Base-by-base conservation (phyloP, 768 basidiomycete genomes). In the Gyrodon lividus region DNA sequence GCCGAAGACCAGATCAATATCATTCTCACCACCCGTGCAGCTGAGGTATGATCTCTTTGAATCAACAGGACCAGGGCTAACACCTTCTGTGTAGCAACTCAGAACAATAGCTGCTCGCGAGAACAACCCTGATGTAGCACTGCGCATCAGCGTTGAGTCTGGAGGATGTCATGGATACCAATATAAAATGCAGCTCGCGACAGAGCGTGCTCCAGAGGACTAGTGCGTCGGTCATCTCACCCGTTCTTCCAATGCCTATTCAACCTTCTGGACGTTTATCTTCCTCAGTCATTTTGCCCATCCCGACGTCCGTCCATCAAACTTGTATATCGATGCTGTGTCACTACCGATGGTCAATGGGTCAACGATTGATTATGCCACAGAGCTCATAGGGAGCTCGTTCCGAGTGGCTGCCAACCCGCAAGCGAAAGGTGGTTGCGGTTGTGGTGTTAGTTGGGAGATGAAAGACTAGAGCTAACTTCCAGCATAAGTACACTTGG, bases 161-260 rank as follows among this genome's bases (percentile, higher is more conserved):
- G 96, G 96, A 10, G 96, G 96, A 17, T 98, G 96, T 63, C 95
- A 98, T 66, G 96, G 96, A 33, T 98, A 98, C 68, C 93, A 97
- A 62, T 97, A 98, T 70, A 95, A 90, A 59, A 82, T 98, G 79
- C 84, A 87, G 49, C 77, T 98, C 4, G 86, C 89, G 2, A 77
- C 75, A 33, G 69, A 72, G 39, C 75, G 76, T 14, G 73, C 77
- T 24, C 75, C 77, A 5, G 92, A 94, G 56, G 94, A 97, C 70
- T 97, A 94, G 94, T 95, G 65, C 65, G 91, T 74, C 13, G 12
- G 19, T 43, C 20, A 38, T 48, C 12, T 14, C 26, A 35, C 41
- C 9, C 20, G 28, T 10, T 0, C 5, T 20, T 2, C 9, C 3
- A 40, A 20, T 12, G 46, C 31, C 4, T 19, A 17, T 42, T 54